Evolutionary conservation across 106 monocot species (phyloP).

Genomic region (Platanthera guangdongensis): DNA sequence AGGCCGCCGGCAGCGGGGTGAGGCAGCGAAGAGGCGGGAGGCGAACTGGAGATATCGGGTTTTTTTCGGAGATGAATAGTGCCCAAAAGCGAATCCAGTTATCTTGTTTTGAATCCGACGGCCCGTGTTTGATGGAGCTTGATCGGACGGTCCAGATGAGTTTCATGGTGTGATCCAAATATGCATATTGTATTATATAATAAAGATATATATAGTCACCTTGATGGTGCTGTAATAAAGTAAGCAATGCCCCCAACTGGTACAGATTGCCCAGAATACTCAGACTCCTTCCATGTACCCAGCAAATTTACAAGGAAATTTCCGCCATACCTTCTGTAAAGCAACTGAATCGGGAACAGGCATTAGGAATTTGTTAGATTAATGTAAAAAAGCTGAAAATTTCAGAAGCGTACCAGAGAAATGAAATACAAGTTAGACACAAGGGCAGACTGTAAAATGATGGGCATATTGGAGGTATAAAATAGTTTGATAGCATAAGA

Average conservation of each 20-base stretch:
- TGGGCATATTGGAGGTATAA: constrained; percentile 47
- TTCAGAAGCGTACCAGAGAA: constrained; percentile 19
- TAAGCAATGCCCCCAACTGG: constrained; percentile 24
- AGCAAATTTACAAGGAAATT: constrained; percentile 39
- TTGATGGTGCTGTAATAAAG: constrained; percentile 23
- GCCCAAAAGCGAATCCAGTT: no score
- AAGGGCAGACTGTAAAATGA: constrained; percentile 40
- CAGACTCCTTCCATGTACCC: constrained; percentile 26
- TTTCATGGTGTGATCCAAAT: no score
- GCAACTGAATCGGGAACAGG: constrained; percentile 11
- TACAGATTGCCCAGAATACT: constrained; percentile 22
- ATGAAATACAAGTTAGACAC: constrained; percentile 46
- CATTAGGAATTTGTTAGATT: no score
- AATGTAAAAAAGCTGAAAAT: not conserved
- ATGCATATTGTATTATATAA: no score
- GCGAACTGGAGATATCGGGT: no score
- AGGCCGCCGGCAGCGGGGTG: no score
- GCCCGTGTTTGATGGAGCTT: no score
- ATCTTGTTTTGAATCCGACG: no score
- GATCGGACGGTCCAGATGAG: no score
- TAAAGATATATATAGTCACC: constrained; percentile 3
- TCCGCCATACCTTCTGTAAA: constrained; percentile 30
- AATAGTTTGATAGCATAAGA: constrained; percentile 43
- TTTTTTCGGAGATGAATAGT: no score
- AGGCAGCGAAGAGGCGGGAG: no score